Conservation (phyloP, 768 basidiomycete genomes). For the Amyloporia xantha region DNA sequence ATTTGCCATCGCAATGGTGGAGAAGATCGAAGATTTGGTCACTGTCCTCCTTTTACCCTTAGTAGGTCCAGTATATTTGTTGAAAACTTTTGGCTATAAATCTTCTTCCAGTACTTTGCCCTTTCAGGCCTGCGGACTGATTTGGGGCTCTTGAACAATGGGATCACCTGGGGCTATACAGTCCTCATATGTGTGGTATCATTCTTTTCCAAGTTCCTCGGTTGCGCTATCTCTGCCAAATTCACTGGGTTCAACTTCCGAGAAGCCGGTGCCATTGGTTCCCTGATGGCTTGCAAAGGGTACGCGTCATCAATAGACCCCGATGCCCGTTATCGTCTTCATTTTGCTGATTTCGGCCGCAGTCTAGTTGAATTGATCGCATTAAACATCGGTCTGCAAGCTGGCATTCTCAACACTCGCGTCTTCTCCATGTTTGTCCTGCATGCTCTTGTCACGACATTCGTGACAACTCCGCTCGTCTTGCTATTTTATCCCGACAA, state of each 20-base stretch:
- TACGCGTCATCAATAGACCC: no score
- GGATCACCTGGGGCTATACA: slow-evolving; percentile 72
- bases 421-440: slow-evolving; percentile 91
- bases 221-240: slow-evolving; percentile 57
- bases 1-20: slow-evolving; percentile 71
- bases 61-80: slow-evolving; percentile 36
- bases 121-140: slow-evolving; percentile 78
- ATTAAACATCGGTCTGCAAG: slow-evolving; percentile 77
- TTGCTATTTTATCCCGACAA: slow-evolving; percentile 68
- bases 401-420: slow-evolving; percentile 52
- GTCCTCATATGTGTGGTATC: slow-evolving; percentile 68
- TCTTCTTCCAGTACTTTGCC: slow-evolving; percentile 56
- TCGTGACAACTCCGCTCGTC: slow-evolving; percentile 81
- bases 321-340: no score
- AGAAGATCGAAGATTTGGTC: slow-evolving; percentile 87
- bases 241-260: slow-evolving; percentile 59
- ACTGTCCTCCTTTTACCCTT: slow-evolving; percentile 69
- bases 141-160: slow-evolving; percentile 67
- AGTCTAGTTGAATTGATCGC: slow-evolving; percentile 85
- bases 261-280: slow-evolving; percentile 79
- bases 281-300: slow-evolving; percentile 91
- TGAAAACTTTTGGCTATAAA: no score
- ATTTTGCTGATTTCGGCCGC: background rate
- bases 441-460: slow-evolving; percentile 68
- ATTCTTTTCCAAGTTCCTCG: slow-evolving; percentile 74